These are phyloP conservation scores for Bimuria novae-zelandiae DNA, from an alignment of 2,329 filamentous ascomycete genomes.

Conservation along the genomic window DNA sequence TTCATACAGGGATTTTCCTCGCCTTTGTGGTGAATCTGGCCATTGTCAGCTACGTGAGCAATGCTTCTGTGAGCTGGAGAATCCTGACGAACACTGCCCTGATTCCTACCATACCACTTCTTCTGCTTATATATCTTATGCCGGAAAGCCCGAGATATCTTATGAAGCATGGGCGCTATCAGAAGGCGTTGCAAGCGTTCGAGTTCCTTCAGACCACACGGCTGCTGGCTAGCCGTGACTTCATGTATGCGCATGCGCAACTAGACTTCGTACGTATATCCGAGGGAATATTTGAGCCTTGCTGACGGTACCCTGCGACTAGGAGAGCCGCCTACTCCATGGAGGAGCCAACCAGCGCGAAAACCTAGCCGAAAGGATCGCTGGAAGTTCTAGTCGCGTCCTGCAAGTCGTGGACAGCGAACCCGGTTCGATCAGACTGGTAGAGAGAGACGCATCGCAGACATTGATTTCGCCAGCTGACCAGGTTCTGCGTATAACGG, in stretches of 20 bases:
- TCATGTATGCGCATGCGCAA: constrained; percentile 31
- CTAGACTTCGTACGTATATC: constrained; percentile 18
- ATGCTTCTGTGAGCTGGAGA: constrained; percentile 15
- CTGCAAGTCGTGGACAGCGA: not conserved
- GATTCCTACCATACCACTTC: constrained; percentile 23
- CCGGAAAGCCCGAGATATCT: constrained; percentile 24
- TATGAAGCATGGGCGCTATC: constrained; percentile 29
- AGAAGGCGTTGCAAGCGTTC: constrained; percentile 24
- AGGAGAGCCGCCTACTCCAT: constrained; percentile 21
- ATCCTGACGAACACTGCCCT: constrained; percentile 27
- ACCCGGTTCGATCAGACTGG: not conserved
- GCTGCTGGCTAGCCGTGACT: constrained; percentile 23
- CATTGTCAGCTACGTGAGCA: constrained; percentile 16
- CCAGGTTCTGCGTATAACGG: too few species aligned
- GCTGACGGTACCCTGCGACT: not conserved
- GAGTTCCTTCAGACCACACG: constrained; percentile 23
- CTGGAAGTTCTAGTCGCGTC: not conserved
- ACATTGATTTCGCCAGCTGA: not conserved
- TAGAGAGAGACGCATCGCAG: not conserved
- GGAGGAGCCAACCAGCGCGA: constrained; percentile 16
- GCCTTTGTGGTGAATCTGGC: constrained; percentile 23
- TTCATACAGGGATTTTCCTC: constrained; percentile 20
- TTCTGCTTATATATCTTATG: constrained; percentile 29
- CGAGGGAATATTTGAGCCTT: not conserved
- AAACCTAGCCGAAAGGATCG: constrained; percentile 18